Percentiles rank a stretch among this genome's conserved stretches.
phyloP scores from a whole-genome alignment of 768 basidiomycete species.

The Naganishia vaughanmartiniae region DNA sequence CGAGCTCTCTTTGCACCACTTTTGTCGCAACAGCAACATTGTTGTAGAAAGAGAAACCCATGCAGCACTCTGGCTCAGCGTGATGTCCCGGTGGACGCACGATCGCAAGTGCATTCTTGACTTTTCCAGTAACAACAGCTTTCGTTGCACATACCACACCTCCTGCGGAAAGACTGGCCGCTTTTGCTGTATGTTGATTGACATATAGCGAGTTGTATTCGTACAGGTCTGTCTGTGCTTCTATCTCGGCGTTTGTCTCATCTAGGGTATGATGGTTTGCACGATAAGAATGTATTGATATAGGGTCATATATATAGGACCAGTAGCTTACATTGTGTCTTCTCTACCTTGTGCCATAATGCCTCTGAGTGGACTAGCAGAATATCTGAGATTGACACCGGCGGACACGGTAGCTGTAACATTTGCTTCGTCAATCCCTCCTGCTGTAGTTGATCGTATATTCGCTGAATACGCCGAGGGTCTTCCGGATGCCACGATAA shows the following conservation, averaged over 20 bases:
- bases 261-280: slow-evolving; percentile 8
- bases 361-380: slow-evolving; percentile 85
- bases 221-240: slow-evolving; percentile 75
- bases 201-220: slow-evolving; percentile 91
- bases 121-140: slow-evolving; percentile 73
- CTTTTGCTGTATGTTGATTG: slow-evolving; percentile 74
- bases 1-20: slow-evolving; percentile 69
- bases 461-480: slow-evolving; percentile 71
- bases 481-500: slow-evolving; percentile 71
- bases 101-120: slow-evolving; percentile 87
- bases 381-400: slow-evolving; percentile 72
- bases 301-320: not conserved
- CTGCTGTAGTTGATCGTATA: slow-evolving; percentile 66
- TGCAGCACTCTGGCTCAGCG: slow-evolving; percentile 94
- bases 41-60: slow-evolving; percentile 99
- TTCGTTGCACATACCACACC: slow-evolving; percentile 88
- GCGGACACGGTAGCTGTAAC: slow-evolving; percentile 71
- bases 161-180: slow-evolving; percentile 85
- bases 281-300: not conserved
- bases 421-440: slow-evolving; percentile 66
- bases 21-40: slow-evolving; percentile 91
- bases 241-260: slow-evolving; percentile 71
- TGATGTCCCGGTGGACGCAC: slow-evolving; percentile 98
- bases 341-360: slow-evolving; percentile 86
- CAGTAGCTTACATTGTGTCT: slow-evolving; percentile 68